Conservation (phyloP, 441 rosid genomes). For the Biscutella laevigata region DNA sequence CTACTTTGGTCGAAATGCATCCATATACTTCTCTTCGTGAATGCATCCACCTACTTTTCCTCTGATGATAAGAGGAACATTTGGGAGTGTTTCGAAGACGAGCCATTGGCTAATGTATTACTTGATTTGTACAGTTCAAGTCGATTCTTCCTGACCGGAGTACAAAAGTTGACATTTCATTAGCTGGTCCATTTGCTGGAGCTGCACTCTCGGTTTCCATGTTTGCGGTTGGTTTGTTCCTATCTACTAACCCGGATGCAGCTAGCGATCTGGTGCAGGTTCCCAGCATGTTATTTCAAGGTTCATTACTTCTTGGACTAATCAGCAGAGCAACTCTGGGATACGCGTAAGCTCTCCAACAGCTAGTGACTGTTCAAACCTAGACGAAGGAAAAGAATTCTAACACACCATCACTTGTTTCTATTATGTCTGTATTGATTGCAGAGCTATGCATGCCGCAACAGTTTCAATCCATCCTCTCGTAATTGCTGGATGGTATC, state of each 20-base stretch:
- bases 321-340: conserved; percentile 89
- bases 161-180: conserved; percentile 78
- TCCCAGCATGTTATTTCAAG: conserved; percentile 88
- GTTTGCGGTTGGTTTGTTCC: conserved; percentile 78
- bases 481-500: conserved; percentile 89
- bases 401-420: too few relatives aligned
- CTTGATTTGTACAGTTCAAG: conserved; percentile 60
- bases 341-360: conserved; percentile 53
- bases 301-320: conserved; percentile 91
- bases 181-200: conserved; percentile 95
- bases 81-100: not conserved
- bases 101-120: not conserved
- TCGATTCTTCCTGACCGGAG: conserved; percentile 91
- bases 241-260: conserved; percentile 64
- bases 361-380: conserved; percentile 10
- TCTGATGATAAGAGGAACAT: not conserved
- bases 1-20: not conserved
- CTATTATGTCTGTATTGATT: conserved; percentile 11
- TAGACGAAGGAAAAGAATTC: conserved; percentile 15
- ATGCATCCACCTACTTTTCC: not conserved
- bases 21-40: not conserved
- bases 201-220: conserved; percentile 80
- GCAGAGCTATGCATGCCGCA: conserved; percentile 83
- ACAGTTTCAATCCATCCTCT: conserved; percentile 90
- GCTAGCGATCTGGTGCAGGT: conserved; percentile 83